Evolutionary conservation across 768 basidiomycete genomes (phyloP).

Genomic region (Phylloporus rhodoxanthus): DNA sequence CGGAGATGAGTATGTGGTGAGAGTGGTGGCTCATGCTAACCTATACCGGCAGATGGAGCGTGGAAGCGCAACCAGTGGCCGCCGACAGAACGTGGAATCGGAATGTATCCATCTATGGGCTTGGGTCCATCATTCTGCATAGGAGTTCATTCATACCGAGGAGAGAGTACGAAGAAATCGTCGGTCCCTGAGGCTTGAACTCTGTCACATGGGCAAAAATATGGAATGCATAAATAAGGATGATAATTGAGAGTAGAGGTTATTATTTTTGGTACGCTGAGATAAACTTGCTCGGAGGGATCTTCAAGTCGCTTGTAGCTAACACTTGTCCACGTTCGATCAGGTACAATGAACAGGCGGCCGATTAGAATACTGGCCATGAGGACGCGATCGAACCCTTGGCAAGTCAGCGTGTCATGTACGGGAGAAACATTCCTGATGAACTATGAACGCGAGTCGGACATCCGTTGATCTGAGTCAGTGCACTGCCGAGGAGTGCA

Average conservation of each 20-base stretch:
- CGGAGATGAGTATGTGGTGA: conserved; percentile 11
- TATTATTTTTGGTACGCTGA: conserved; percentile 30
- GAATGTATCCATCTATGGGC: conserved; percentile 1
- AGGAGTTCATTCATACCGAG: no score
- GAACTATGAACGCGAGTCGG: conserved; percentile 1
- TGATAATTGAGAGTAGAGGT: conserved; percentile 9
- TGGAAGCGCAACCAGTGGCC: conserved; percentile 23
- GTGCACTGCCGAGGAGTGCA: conserved; percentile 22
- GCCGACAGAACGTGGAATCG: conserved; percentile 18
- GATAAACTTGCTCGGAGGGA: conserved; percentile 21
- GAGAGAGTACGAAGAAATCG: background rate
- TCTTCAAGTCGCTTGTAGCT: conserved; percentile 23
- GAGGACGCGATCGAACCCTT: background rate
- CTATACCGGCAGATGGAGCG: conserved; percentile 10
- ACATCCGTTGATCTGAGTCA: conserved; percentile 13
- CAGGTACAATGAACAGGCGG: conserved; percentile 19
- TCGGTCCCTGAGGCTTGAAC: background rate
- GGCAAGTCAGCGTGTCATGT: background rate
- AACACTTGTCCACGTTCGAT: conserved; percentile 15
- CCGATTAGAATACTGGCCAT: conserved; percentile 6
- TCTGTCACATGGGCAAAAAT: conserved; percentile 18
- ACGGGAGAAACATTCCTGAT: conserved; percentile 14
- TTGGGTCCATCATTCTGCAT: conserved; percentile 3
- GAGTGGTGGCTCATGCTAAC: conserved; percentile 1
- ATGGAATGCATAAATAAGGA: conserved; percentile 20